Base-by-base conservation (phyloP, 139 green algal species). In the Chlorella sp. region DNA sequence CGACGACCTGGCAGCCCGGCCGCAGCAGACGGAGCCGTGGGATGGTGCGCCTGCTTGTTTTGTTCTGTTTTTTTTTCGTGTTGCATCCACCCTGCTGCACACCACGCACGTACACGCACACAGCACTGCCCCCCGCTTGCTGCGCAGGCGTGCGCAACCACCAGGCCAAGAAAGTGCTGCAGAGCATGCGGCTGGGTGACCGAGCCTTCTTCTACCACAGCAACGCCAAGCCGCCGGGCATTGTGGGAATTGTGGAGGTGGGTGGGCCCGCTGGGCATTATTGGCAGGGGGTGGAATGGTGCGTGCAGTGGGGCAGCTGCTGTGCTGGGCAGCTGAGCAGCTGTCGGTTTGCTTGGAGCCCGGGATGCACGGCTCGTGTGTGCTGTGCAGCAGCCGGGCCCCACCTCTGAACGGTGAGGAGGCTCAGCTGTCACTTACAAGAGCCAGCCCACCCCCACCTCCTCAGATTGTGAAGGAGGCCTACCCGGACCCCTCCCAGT, bases 111-210 rank as follows among this genome's bases (percentile, higher is more conserved):
- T n/a, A n/a, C n/a, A n/a, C n/a, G n/a, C n/a, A n/a, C n/a, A n/a
- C n/a, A n/a, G n/a, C n/a, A n/a, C n/a, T n/a, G n/a, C n/a, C n/a
- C n/a, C n/a, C n/a, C n/a, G n/a, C n/a, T n/a, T n/a, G n/a, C n/a
- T n/a, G n/a, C n/a, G 44, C 85, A 94, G 92, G 93, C 26, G 93
- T 96, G 34, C 83, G 94, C 26, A 95, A 93, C 78, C 83, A 86
- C 25, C 85, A 92, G 76, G 94, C 94, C 7, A 90, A 94, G 64
- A 96, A 96, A 80, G 87, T 94, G 81, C 91, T 96, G 90, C 85
- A 88, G 36, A 76, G 39, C 65, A 95, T 96, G 92, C 56, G 62
- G 69, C 18, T 86, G 41, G 92, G 91, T 6, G 92, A 97, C 34
- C 36, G 82, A 23, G 89, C 79, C 3, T 85, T 97, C 51, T 95